phyloP scores from a whole-genome alignment of 176 grass and related monocot genomes.

The Zizania latifolia region DNA sequence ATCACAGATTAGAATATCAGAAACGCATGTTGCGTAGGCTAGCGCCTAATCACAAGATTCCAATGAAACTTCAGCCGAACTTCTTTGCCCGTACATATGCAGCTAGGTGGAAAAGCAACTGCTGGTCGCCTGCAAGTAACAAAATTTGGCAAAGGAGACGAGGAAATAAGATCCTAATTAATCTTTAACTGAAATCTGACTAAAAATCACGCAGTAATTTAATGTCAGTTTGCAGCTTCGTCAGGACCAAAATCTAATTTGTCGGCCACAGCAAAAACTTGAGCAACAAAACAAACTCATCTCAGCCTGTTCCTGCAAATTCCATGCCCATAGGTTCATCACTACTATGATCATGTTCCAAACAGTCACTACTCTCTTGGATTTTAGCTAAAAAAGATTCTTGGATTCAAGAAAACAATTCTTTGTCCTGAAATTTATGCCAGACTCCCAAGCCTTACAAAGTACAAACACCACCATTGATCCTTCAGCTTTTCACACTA shows the following conservation, averaged over 20 bases:
- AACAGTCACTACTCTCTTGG: background rate
- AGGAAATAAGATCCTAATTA: background rate
- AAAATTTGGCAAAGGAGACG: conserved; percentile 12
- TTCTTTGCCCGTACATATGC: too few relatives aligned
- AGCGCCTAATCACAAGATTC: conserved; percentile 10
- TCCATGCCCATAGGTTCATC: too few relatives aligned
- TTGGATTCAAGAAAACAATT: background rate
- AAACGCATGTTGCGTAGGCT: conserved; percentile 3
- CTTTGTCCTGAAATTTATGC: background rate
- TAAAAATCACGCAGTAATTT: background rate
- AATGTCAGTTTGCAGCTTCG: too few relatives aligned
- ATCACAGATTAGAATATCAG: conserved; percentile 8
- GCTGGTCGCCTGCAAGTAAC: background rate
- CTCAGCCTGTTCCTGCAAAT: too few relatives aligned
- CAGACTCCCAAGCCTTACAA: background rate
- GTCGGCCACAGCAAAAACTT: conserved; percentile 5
- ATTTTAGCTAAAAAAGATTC: background rate
- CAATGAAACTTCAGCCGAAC: conserved; percentile 15
- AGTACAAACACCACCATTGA: too few relatives aligned
- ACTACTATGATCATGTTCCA: background rate
- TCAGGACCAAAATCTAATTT: background rate
- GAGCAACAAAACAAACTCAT: too few relatives aligned
- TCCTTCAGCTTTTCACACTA: too few relatives aligned
- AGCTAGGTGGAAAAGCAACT: conserved; percentile 4
- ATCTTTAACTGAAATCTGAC: conserved; percentile 15